phyloP scores from a whole-genome alignment of 768 basidiomycete genomes.

The Trametes elegans region DNA sequence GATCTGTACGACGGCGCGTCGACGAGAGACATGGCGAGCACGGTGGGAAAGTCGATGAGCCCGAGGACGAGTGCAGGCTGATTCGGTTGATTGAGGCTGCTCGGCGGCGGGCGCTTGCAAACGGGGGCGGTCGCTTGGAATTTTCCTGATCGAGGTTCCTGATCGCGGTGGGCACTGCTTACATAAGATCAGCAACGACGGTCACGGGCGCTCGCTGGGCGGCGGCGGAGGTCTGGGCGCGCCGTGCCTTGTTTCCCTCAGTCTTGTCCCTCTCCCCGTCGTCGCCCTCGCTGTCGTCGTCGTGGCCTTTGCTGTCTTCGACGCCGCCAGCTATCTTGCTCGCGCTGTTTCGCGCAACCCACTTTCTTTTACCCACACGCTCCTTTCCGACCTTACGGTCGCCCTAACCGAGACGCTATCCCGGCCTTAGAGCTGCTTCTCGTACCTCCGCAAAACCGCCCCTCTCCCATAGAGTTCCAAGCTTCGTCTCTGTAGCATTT shows the following conservation, averaged over 20 bases:
- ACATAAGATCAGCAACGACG: slow-evolving; percentile 2
- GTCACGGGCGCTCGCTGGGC: slow-evolving; percentile 15
- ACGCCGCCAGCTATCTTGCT: slow-evolving; percentile 18
- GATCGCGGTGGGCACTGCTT: background rate
- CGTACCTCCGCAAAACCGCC: slow-evolving; percentile 13
- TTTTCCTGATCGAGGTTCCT: slow-evolving; percentile 10
- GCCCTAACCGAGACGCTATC: slow-evolving; percentile 18
- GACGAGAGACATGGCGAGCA: slow-evolving; percentile 30
- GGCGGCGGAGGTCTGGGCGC: background rate
- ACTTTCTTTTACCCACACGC: slow-evolving; percentile 31
- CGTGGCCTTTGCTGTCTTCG: slow-evolving; percentile 27
- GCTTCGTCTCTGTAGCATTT: slow-evolving; percentile 15
- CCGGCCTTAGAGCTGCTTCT: slow-evolving; percentile 31
- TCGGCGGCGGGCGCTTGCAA: background rate
- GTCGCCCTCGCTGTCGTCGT: slow-evolving; percentile 22
- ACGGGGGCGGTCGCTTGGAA: background rate
- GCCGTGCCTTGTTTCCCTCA: slow-evolving; percentile 17
- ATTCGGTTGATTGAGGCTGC: too few relatives aligned
- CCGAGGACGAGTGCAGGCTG: background rate
- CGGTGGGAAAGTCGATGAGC: slow-evolving; percentile 5
- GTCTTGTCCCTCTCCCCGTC: slow-evolving; percentile 23
- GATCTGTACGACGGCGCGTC: slow-evolving; percentile 30
- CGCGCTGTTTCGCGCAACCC: slow-evolving; percentile 15
- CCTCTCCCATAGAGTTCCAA: background rate
- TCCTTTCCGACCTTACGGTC: slow-evolving; percentile 30